phyloP scores from a whole-genome alignment of 73 alveolate genomes.

The Symbiodinium natans region DNA sequence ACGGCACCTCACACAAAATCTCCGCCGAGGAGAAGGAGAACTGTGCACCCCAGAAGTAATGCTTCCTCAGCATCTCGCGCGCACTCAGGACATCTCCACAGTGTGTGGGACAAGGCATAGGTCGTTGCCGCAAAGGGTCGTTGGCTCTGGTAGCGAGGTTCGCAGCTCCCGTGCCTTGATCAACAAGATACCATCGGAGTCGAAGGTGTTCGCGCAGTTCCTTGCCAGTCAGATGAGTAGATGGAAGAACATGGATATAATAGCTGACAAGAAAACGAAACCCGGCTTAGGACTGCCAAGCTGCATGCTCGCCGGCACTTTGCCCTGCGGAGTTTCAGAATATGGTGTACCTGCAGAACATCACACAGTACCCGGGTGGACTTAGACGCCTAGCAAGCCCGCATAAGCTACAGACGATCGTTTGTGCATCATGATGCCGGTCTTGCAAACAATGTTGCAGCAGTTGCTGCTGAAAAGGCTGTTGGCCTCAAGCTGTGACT shows the following conservation, averaged over 20 bases:
- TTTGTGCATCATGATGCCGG: too few species aligned
- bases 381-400: too few species aligned
- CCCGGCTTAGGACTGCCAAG: not conserved
- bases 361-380: not conserved
- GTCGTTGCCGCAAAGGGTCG: not conserved
- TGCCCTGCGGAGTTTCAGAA: constrained; percentile 21
- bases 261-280: not conserved
- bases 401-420: too few species aligned
- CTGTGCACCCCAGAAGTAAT: constrained; percentile 87
- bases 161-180: constrained; percentile 58
- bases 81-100: not conserved
- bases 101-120: too few species aligned
- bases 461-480: too few species aligned
- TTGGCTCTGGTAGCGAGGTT: constrained; percentile 23
- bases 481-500: not conserved
- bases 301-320: constrained; percentile 26
- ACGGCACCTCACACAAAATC: constrained; percentile 57
- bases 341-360: constrained; percentile 36
- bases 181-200: constrained; percentile 63
- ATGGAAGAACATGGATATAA: not conserved
- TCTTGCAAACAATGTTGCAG: too few species aligned
- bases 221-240: not conserved
- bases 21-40: constrained; percentile 86
- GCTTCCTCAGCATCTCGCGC: constrained; percentile 15
- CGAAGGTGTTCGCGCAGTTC: constrained; percentile 79